A percentile compares a stretch with the other conserved stretches of the same genome.
These are phyloP conservation scores for Entomortierella lignicola DNA, from an alignment of 192 early-diverging fungal species.

Conservation along the genomic window DNA sequence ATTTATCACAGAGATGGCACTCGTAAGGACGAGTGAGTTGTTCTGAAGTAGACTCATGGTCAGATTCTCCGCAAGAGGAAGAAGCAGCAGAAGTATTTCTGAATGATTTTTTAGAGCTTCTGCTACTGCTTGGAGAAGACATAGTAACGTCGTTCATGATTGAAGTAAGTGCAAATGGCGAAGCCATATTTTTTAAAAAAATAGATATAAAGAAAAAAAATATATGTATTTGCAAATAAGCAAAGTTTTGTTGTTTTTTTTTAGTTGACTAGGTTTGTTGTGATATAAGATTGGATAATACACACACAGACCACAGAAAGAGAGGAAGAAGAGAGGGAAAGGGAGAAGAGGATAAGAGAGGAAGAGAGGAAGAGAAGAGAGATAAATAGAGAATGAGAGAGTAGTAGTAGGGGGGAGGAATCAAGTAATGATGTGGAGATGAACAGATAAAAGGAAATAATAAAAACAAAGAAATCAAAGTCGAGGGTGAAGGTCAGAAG, in stretches of 20 bases:
- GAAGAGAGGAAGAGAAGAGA: neutral
- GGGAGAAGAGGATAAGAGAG: neutral
- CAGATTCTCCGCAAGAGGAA: constrained; percentile 25
- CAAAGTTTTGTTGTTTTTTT: neutral
- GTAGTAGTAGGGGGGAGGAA: neutral
- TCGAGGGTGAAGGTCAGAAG: neutral
- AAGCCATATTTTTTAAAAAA: neutral
- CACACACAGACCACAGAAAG: neutral
- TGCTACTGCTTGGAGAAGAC: no score
- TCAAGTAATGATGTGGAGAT: neutral
- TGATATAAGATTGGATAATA: constrained; percentile 1
- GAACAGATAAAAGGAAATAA: neutral
- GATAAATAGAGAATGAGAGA: neutral
- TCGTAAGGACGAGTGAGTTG: constrained; percentile 70
- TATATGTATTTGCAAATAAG: no score
- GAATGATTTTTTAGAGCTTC: constrained; percentile 9
- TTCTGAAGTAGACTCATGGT: constrained; percentile 28
- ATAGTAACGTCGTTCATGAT: constrained; percentile 21
- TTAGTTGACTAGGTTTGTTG: neutral
- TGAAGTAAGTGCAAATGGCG: neutral
- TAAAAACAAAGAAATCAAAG: neutral
- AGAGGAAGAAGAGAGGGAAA: neutral
- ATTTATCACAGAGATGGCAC: constrained; percentile 79
- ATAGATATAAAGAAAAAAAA: no score
- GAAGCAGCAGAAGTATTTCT: constrained; percentile 23